Percentiles rank a stretch among this genome's conserved stretches.
Evolutionary conservation across 495 filamentous ascomycete species (phyloP).

Genomic region (Apodospora peruviana): DNA sequence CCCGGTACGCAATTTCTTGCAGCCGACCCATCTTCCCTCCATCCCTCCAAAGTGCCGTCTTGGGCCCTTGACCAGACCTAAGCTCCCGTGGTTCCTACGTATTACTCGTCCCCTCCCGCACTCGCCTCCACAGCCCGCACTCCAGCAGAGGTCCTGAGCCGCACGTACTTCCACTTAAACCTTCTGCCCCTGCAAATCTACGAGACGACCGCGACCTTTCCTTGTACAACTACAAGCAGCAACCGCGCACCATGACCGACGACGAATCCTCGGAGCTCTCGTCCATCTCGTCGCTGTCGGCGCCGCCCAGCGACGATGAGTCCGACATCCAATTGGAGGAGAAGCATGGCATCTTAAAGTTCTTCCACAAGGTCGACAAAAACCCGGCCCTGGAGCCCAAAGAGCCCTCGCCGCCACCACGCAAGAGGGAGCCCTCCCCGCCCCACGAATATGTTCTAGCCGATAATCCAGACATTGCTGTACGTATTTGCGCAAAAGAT

Average conservation of each 20-base stretch:
- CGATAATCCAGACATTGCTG: conserved; percentile 83
- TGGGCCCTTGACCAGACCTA: background rate
- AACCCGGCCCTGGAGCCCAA: conserved; percentile 31
- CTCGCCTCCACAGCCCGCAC: conserved; percentile 18
- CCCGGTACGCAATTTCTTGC: conserved; percentile 32
- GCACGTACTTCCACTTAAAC: conserved; percentile 11
- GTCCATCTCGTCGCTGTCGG: conserved; percentile 48
- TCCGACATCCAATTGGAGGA: conserved; percentile 41
- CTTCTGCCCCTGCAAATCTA: background rate
- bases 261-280: conserved; percentile 52
- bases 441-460: conserved; percentile 83
- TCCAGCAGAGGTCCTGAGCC: too few relatives aligned
- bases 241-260: conserved; percentile 39
- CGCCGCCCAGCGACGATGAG: conserved; percentile 49
- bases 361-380: conserved; percentile 48
- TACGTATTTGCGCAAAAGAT: conserved; percentile 45
- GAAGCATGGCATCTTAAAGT: conserved; percentile 50
- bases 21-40: conserved; percentile 21
- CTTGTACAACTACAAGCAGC: conserved; percentile 9
- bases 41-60: background rate
- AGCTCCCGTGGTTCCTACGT: too few relatives aligned
- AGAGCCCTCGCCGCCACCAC: conserved; percentile 58
- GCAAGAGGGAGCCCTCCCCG: conserved; percentile 74
- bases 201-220: background rate
- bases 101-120: conserved; percentile 5